A percentile compares a stretch with the other conserved stretches of the same genome.
Conservation (phyloP, 1,284 basidiomycete genomes). For the Coniophora puteana region DNA sequence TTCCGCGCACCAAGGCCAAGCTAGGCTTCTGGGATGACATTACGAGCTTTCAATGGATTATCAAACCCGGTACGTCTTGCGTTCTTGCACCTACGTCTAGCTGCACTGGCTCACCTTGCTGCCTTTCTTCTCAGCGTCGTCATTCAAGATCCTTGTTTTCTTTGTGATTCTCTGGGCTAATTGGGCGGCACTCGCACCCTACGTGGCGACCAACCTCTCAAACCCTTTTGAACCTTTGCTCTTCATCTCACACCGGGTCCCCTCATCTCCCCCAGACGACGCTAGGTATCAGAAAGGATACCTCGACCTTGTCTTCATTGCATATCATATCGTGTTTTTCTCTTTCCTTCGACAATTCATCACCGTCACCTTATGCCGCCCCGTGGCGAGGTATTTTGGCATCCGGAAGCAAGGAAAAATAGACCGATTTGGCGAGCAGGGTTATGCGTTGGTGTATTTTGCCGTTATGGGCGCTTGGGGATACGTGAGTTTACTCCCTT, state of each 20-base stretch:
- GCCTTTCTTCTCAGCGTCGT: constrained; percentile 42
- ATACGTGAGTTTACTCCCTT: constrained; percentile 51
- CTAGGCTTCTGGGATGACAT: constrained; percentile 32
- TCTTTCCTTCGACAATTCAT: constrained; percentile 86
- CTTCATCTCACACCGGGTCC: constrained; percentile 69
- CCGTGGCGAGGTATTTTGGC: constrained; percentile 69
- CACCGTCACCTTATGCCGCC: constrained; percentile 66
- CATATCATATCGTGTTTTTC: constrained; percentile 89
- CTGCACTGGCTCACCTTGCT: background rate
- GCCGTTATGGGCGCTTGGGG: constrained; percentile 70
- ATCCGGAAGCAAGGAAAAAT: constrained; percentile 68
- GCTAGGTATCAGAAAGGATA: constrained; percentile 77
- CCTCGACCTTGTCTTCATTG: constrained; percentile 79
- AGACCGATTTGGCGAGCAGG: constrained; percentile 87
- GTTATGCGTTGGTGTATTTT: constrained; percentile 85
- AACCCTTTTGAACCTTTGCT: constrained; percentile 82
- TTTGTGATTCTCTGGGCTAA: constrained; percentile 71
- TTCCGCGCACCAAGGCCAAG: constrained; percentile 23
- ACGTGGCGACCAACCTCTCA: constrained; percentile 41
- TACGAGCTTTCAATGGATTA: constrained; percentile 63
- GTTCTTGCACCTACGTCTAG: background rate
- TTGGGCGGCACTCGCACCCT: constrained; percentile 59
- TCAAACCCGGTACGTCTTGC: constrained; percentile 59
- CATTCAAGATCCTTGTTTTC: constrained; percentile 72
- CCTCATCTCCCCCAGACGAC: constrained; percentile 49